A percentile compares a stretch with the other conserved stretches of the same genome.
phyloP scores from a whole-genome alignment of 306 rosid species.

The Ziziphus jujuba region DNA sequence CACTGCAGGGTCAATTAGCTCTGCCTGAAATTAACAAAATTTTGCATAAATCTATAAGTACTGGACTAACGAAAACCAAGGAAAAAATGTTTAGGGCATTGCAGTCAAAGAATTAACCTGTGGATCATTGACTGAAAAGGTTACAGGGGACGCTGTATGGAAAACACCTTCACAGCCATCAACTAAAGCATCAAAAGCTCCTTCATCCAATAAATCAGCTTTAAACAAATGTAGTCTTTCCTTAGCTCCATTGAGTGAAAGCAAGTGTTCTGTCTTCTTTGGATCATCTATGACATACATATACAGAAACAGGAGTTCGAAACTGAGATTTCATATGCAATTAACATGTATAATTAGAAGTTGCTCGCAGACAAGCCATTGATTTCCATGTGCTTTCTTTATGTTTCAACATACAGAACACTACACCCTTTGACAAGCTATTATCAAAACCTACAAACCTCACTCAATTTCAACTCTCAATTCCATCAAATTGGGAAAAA shows the following conservation, averaged over 20 bases:
- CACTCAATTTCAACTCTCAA: too few species aligned
- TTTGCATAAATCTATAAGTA: too few species aligned
- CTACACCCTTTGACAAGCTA: too few species aligned
- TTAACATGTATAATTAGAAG: background rate
- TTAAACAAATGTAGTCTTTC: constrained; percentile 43
- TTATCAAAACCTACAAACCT: too few species aligned
- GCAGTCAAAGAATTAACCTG: too few species aligned
- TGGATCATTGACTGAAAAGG: too few species aligned
- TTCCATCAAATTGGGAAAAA: too few species aligned
- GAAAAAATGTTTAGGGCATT: too few species aligned
- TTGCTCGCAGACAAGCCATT: too few species aligned
- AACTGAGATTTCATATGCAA: background rate
- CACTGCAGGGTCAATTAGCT: constrained; percentile 29
- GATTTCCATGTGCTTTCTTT: too few species aligned
- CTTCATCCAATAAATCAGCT: constrained; percentile 47
- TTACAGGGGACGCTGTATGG: constrained; percentile 46
- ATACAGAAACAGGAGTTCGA: background rate
- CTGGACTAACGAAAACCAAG: too few species aligned
- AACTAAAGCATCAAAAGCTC: constrained; percentile 41
- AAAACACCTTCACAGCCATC: constrained; percentile 49
- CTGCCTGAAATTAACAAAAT: constrained; percentile 7
- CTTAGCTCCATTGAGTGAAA: constrained; percentile 47
- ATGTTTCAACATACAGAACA: too few species aligned
- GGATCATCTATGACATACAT: constrained; percentile 25
- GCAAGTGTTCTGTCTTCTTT: constrained; percentile 36